Conservation (phyloP, 257 asterid genomes). For the Galeopsis tetrahit region DNA sequence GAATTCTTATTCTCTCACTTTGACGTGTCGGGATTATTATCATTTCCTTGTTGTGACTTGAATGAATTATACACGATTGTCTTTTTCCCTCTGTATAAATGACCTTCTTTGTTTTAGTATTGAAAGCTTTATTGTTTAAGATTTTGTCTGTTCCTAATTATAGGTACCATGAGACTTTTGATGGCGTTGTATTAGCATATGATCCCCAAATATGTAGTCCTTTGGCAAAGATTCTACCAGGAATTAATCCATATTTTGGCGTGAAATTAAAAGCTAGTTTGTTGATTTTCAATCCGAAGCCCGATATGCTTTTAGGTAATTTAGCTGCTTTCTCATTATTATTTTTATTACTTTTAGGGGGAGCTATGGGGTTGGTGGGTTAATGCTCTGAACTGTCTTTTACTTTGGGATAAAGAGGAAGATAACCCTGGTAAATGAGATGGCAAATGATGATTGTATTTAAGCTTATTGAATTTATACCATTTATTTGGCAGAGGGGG, state of each 20-base stretch:
- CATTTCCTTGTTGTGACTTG: background rate
- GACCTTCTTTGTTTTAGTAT: background rate
- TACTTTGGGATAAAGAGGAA: background rate
- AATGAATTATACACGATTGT: background rate
- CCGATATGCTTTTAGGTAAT: slow-evolving; percentile 68
- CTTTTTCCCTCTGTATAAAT: background rate
- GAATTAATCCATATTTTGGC: slow-evolving; percentile 67
- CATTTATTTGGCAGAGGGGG: slow-evolving; percentile 61
- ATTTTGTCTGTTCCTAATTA: slow-evolving; percentile 11
- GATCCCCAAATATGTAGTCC: slow-evolving; percentile 48
- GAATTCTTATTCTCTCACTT: background rate
- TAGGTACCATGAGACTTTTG: slow-evolving; percentile 73
- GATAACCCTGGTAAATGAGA: background rate
- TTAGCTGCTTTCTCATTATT: background rate
- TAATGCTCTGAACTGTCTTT: background rate
- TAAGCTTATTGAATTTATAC: background rate
- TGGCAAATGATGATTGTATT: slow-evolving; percentile 3
- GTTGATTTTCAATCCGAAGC: slow-evolving; percentile 73
- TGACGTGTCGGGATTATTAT: background rate
- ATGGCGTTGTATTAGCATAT: slow-evolving; percentile 87
- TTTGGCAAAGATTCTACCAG: slow-evolving; percentile 69
- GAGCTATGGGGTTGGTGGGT: background rate
- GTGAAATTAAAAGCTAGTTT: slow-evolving; percentile 60
- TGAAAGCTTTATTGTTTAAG: background rate
- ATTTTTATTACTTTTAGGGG: background rate